Percentiles rank a stretch among this genome's conserved stretches.
These are phyloP conservation scores for Neonectria magnoliae DNA, from an alignment of 2,329 filamentous ascomycete genomes.

Conservation along the genomic window DNA sequence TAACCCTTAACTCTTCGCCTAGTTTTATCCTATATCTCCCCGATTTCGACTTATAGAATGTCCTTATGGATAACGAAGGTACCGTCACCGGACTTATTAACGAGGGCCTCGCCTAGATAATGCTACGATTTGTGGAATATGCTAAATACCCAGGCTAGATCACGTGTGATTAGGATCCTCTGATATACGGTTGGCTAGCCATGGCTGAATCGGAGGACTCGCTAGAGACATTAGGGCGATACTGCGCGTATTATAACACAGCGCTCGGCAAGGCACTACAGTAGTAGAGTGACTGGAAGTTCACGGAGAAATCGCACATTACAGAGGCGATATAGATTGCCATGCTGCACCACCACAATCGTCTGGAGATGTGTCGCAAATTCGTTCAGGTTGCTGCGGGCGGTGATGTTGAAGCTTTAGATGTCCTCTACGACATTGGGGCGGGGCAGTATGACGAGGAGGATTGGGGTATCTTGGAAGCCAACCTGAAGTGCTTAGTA, in stretches of 20 bases:
- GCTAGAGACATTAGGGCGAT: conserved; percentile 7
- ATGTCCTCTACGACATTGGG: conserved; percentile 16
- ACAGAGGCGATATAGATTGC: conserved; percentile 22
- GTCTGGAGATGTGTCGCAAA: conserved; percentile 21
- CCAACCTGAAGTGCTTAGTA: conserved; percentile 13
- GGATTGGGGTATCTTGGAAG: conserved; percentile 7
- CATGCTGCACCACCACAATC: not conserved
- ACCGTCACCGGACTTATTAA: conserved; percentile 24
- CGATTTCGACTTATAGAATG: conserved; percentile 33
- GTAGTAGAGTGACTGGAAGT: conserved; percentile 10
- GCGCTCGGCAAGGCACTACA: conserved; percentile 16
- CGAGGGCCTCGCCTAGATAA: conserved; percentile 22
- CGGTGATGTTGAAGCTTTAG: conserved; percentile 2
- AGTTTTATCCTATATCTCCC: conserved; percentile 29
- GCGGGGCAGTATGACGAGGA: conserved; percentile 4
- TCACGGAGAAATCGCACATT: conserved; percentile 21
- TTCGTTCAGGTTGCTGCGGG: conserved; percentile 13
- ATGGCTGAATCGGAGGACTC: conserved; percentile 23
- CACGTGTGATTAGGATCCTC: conserved; percentile 30
- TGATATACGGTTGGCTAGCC: conserved; percentile 28
- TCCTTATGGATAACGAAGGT: conserved; percentile 26
- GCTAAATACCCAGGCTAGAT: conserved; percentile 23
- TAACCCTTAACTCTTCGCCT: conserved; percentile 4
- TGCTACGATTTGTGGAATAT: conserved; percentile 20
- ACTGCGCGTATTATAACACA: conserved; percentile 9